Conservation (phyloP, 805 yeast species). For the Priceomyces medius region DNA sequence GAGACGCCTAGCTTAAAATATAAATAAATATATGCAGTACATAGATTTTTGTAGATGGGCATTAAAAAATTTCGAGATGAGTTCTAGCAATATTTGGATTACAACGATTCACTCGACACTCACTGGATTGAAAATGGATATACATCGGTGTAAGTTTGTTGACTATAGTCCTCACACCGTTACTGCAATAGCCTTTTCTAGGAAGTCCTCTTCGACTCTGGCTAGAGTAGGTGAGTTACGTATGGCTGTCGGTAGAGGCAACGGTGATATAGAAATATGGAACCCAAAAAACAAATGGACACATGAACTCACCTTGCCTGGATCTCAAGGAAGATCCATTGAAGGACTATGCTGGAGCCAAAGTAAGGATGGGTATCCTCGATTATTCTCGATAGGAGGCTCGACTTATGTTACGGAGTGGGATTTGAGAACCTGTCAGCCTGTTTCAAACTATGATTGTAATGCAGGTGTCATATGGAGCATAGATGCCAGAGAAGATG, state of each 20-base stretch:
- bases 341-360: constrained; percentile 86
- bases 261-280: constrained; percentile 97
- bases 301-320: constrained; percentile 68
- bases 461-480: constrained; percentile 96
- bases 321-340: constrained; percentile 79
- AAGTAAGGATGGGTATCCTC: constrained; percentile 47
- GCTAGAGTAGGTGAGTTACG: constrained; percentile 54
- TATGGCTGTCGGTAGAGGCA: constrained; percentile 87
- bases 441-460: constrained; percentile 76
- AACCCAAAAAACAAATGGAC: constrained; percentile 81
- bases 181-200: constrained; percentile 78
- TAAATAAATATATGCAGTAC: not conserved
- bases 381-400: constrained; percentile 93
- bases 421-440: constrained; percentile 74
- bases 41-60: not conserved
- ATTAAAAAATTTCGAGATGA: constrained; percentile 21
- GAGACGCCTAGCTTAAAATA: too few species aligned
- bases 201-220: constrained; percentile 43
- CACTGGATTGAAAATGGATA: constrained; percentile 47
- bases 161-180: constrained; percentile 84
- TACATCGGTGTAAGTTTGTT: constrained; percentile 90
- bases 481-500: constrained; percentile 60
- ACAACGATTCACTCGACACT: constrained; percentile 1
- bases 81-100: constrained; percentile 2
- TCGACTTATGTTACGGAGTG: constrained; percentile 90